Evolutionary conservation across 202 grass and related monocot genomes (phyloP).

Genomic region (Saccharum hybrid): DNA sequence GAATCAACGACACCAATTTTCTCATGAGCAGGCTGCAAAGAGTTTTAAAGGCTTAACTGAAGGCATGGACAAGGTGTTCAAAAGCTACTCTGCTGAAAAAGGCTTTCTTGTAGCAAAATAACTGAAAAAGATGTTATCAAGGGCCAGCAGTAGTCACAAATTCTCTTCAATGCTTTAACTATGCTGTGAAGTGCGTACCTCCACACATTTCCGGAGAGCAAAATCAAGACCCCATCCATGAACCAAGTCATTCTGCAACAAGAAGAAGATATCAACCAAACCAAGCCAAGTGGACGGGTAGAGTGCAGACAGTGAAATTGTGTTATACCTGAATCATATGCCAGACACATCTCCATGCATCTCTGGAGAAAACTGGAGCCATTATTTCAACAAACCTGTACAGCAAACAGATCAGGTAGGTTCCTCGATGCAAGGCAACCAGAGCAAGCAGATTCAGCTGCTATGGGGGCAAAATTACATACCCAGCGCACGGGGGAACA

Average conservation of each 20-base stretch:
- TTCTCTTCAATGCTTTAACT: conserved; percentile 24
- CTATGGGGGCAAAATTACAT: conserved; percentile 14
- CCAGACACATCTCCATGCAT: conserved; percentile 93
- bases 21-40: conserved; percentile 83
- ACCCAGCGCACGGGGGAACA: conserved; percentile 89
- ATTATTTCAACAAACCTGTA: conserved; percentile 94
- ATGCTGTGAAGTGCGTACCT: conserved; percentile 50
- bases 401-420: not conserved
- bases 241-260: conserved; percentile 77
- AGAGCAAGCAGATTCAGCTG: not conserved
- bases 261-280: conserved; percentile 17
- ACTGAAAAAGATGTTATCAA: not conserved
- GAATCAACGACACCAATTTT: conserved; percentile 99
- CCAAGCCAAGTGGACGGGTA: not conserved
- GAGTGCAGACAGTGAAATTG: not conserved
- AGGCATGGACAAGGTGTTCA: not conserved
- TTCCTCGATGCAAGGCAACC: not conserved
- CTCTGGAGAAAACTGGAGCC: conserved; percentile 86
- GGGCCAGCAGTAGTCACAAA: not conserved
- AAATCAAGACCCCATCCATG: conserved; percentile 99
- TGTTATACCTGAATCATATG: conserved; percentile 84
- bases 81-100: conserved; percentile 24
- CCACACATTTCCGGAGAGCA: conserved; percentile 79
- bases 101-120: not conserved
- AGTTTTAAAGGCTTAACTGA: conserved; percentile 19